Conservation (phyloP, 257 asterid species). For the Solanum medicagineum region DNA sequence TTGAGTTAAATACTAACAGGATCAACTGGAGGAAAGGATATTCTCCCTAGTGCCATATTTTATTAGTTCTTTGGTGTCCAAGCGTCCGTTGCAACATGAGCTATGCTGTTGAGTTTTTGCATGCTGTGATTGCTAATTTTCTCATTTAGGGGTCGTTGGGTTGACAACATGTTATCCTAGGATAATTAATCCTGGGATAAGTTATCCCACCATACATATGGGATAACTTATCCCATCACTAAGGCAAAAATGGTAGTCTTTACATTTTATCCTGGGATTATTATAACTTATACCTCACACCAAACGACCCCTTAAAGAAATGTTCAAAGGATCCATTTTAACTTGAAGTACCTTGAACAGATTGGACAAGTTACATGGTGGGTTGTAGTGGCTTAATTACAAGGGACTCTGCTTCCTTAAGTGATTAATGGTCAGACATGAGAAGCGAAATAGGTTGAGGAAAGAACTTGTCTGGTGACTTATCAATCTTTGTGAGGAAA, state of each 20-base stretch:
- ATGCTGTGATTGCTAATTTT: background rate
- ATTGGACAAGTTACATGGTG: background rate
- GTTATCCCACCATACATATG: no score
- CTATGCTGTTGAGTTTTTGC: background rate
- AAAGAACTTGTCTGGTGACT: background rate
- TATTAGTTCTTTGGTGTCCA: background rate
- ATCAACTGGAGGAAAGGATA: background rate
- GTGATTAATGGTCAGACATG: background rate
- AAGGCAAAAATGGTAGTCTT: no score
- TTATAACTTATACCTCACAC: no score
- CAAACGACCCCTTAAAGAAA: background rate
- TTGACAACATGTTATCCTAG: no score
- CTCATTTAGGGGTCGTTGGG: background rate
- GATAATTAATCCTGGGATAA: no score
- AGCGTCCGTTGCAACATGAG: background rate
- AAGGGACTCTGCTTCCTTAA: background rate
- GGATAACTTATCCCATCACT: no score
- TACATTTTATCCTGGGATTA: no score
- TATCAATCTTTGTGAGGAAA: background rate
- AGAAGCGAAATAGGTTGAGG: background rate
- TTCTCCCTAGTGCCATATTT: background rate
- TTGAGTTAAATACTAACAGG: background rate
- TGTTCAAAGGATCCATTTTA: background rate
- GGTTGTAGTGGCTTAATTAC: background rate
- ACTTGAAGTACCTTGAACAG: background rate